phyloP scores from a whole-genome alignment of 768 basidiomycete species.

The Butyriboletus loyo region DNA sequence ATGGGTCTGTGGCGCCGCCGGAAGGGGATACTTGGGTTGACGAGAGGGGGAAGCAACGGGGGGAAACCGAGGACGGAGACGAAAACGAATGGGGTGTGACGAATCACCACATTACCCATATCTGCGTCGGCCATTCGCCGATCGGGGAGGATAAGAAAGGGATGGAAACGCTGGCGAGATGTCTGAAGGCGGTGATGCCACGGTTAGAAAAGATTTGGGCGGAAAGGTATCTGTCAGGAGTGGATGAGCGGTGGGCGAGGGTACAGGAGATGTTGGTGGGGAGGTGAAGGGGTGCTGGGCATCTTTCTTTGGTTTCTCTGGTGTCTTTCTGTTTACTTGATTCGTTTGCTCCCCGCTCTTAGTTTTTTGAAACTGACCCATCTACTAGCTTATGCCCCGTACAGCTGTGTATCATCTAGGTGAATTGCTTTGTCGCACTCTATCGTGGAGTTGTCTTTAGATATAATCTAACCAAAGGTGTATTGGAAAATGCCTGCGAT shows the following conservation, averaged over 20 bases:
- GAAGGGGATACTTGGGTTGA: neutral
- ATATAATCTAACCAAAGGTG: no score
- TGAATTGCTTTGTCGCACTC: no score
- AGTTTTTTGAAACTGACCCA: no score
- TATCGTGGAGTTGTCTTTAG: no score
- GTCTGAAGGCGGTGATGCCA: constrained; percentile 21
- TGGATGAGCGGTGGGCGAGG: constrained; percentile 11
- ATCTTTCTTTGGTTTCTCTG: neutral
- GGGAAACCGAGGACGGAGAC: neutral
- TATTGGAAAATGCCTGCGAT: no score
- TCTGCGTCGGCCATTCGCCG: constrained; percentile 24
- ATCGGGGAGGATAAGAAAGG: constrained; percentile 11
- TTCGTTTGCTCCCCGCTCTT: no score
- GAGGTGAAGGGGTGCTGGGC: neutral
- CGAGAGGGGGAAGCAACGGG: neutral
- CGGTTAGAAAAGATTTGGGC: constrained; percentile 18
- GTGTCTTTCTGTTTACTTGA: neutral
- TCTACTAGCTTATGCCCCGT: no score
- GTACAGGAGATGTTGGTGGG: constrained; percentile 9
- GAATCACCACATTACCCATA: constrained; percentile 14
- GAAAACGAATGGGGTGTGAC: constrained; percentile 18
- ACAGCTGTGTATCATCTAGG: no score
- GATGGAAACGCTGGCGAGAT: constrained; percentile 9
- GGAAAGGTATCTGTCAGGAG: constrained; percentile 12
- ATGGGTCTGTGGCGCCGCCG: constrained; percentile 11